A percentile compares a stretch with the other conserved stretches of the same genome.
phyloP scores from a whole-genome alignment of 257 asterid species.

The Nicotiana tabacum region DNA sequence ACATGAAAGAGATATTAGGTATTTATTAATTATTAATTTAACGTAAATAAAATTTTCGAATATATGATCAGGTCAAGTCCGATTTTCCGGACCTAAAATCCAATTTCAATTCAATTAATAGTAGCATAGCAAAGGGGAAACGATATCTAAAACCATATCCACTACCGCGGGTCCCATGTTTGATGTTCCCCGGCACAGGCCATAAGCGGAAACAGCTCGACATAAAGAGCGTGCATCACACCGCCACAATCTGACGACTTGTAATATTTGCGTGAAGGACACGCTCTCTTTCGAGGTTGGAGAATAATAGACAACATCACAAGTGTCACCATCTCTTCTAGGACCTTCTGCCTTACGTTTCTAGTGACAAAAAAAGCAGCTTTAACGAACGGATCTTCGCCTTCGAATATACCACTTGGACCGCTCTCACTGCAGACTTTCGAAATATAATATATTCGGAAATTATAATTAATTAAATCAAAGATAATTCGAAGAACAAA shows the following conservation, averaged over 20 bases:
- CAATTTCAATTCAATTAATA: not conserved
- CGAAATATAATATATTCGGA: not conserved
- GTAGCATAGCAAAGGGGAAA: not conserved
- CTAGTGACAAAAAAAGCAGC: not conserved
- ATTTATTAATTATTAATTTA: no score
- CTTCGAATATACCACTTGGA: not conserved
- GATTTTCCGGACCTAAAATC: slow-evolving; percentile 1
- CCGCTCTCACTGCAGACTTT: not conserved
- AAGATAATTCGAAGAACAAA: not conserved
- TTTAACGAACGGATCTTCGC: slow-evolving; percentile 1
- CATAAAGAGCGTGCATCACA: not conserved
- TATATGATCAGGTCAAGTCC: no score
- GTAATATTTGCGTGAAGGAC: not conserved
- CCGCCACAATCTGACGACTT: not conserved
- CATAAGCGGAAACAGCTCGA: no score
- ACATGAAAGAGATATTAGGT: no score
- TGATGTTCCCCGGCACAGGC: not conserved
- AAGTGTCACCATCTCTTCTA: not conserved
- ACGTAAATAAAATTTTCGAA: no score
- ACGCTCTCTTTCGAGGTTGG: not conserved
- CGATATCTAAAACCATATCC: not conserved
- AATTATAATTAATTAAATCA: not conserved
- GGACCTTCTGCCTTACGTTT: not conserved
- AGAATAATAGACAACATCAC: not conserved
- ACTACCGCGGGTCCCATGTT: slow-evolving; percentile 6